phyloP scores from a whole-genome alignment of 495 filamentous ascomycete genomes.

The Niebla homalea region DNA sequence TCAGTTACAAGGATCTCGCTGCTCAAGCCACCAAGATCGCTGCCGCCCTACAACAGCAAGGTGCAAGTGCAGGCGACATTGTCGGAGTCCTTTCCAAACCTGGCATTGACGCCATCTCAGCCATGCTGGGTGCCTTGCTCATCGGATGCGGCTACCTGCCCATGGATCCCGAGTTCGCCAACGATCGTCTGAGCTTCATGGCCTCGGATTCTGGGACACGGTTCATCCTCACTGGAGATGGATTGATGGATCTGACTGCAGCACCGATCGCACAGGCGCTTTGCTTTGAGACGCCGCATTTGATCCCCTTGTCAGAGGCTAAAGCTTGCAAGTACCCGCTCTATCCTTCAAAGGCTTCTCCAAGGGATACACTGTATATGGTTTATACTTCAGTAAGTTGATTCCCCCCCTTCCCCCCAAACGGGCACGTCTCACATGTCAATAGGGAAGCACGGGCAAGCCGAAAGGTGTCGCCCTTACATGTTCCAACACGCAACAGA shows the following conservation, averaged over 20 bases:
- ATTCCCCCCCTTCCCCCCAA: neutral
- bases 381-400: constrained; percentile 21
- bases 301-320: constrained; percentile 5
- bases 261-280: constrained; percentile 1
- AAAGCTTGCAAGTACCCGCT: constrained; percentile 1
- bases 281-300: constrained; percentile 4
- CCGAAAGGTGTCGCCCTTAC: constrained; percentile 25
- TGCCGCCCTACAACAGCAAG: constrained; percentile 33
- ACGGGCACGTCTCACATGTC: neutral
- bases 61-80: constrained; percentile 35
- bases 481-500: constrained; percentile 17
- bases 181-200: constrained; percentile 17
- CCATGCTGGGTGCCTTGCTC: constrained; percentile 60
- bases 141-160: constrained; percentile 63
- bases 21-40: constrained; percentile 50
- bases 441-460: constrained; percentile 20
- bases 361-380: constrained; percentile 17
- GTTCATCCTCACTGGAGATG: constrained; percentile 10
- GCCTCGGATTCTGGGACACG: constrained; percentile 9
- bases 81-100: constrained; percentile 62
- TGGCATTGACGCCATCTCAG: constrained; percentile 49
- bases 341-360: neutral
- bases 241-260: constrained; percentile 2
- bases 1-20: constrained; percentile 54
- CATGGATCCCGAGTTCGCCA: constrained; percentile 39